These are phyloP conservation scores for Gentiana macrophylla DNA, from an alignment of 257 asterid species.

Conservation along the genomic window DNA sequence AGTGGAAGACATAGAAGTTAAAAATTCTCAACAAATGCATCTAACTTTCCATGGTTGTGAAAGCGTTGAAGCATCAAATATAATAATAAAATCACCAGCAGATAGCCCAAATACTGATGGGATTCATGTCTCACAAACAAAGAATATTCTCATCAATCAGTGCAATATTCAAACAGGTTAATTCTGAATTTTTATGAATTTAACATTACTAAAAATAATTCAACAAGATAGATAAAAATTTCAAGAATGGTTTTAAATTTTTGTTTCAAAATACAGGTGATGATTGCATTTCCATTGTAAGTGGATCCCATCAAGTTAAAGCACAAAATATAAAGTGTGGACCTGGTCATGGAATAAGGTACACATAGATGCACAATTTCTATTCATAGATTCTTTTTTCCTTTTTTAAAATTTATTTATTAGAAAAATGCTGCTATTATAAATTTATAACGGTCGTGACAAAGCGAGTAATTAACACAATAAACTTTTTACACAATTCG, in stretches of 20 bases:
- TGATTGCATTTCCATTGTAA: constrained; percentile 81
- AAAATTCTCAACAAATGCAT: constrained; percentile 70
- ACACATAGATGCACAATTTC: not conserved
- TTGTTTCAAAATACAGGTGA: constrained; percentile 42
- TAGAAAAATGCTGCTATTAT: too few relatives aligned
- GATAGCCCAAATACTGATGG: constrained; percentile 40
- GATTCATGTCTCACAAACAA: constrained; percentile 25
- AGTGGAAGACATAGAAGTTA: constrained; percentile 30
- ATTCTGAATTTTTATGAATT: not conserved
- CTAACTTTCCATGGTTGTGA: constrained; percentile 11
- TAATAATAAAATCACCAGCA: constrained; percentile 17
- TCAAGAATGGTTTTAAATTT: too few relatives aligned
- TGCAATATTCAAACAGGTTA: constrained; percentile 25
- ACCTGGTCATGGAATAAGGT: constrained; percentile 99
- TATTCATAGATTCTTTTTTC: too few relatives aligned
- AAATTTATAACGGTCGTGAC: too few relatives aligned
- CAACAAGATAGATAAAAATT: too few relatives aligned
- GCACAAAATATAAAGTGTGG: constrained; percentile 61
- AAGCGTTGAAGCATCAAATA: constrained; percentile 19
- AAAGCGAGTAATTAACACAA: too few relatives aligned
- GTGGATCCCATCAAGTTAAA: constrained; percentile 49
- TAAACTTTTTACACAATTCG: too few relatives aligned
- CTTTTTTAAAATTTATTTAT: too few relatives aligned
- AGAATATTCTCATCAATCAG: constrained; percentile 15
- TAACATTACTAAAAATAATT: not conserved